Evolutionary conservation across 2,329 filamentous ascomycete genomes (phyloP), one percentile per base, ranked within the genome.

Genomic region (Plectosphaerella cucumerina): DNA sequence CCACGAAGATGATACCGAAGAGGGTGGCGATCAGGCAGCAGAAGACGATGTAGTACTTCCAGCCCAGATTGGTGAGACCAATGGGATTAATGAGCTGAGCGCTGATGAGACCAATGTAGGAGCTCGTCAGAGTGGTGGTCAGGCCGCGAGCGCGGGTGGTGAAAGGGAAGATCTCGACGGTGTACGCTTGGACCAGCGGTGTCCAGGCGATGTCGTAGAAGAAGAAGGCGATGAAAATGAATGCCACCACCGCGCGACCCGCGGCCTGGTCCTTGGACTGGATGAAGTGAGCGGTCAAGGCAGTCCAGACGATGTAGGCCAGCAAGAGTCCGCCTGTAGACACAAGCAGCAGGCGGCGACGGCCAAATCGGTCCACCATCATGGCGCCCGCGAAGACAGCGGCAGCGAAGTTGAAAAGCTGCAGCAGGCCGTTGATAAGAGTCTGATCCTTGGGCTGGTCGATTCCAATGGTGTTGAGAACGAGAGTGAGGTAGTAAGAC

Each of bases 41-140:
- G 47, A 68, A 73, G 9, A 73, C 61, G 33, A 67, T 64, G 44
- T 70, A 74, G 51, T 72, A 73, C 45, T 63, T 69, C 68, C 70
- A 74, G 0, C 55, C 59, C 10, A 74, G 65, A 0, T 52, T 60
- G 1, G 59, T 54, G 44, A 75, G 63, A 0, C 66, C 70, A 5
- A 74, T 65, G 0, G 71, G 72, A 46, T 71, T 73, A 43, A 70
- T 65, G 41, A 69, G 69, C 48, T 70, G 67, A 15, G 67, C 70
- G 37, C 72, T 64, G 2, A 60, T 65, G 15, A 65, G 35, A 4
- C 44, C 44, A 15, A 42, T 47, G n/a, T 44, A 57, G 2, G 42
- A 49, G 11, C 37, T 43, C n/a, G 50, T 15, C n/a, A 45, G 39
- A 8, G 35, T 43, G 15, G 47, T 48, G 11, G 50, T 34, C 20